These are phyloP conservation scores for Xylaria curta DNA, from an alignment of 495 filamentous ascomycete species.

Conservation along the genomic window DNA sequence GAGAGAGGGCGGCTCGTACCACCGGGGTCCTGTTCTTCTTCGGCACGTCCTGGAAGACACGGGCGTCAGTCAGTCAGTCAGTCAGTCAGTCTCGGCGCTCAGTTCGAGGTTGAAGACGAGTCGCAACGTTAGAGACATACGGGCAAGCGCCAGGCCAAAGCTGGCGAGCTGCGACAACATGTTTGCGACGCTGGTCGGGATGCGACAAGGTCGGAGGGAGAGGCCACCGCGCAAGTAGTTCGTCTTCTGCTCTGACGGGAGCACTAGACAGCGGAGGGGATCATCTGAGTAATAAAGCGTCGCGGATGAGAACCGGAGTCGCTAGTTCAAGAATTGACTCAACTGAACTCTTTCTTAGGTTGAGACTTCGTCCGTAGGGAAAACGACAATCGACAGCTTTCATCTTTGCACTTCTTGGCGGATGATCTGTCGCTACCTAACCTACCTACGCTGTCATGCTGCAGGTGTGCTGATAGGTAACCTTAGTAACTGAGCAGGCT, in stretches of 20 bases:
- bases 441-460: not conserved
- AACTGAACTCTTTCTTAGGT: not conserved
- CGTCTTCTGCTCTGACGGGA: slow-evolving; percentile 34
- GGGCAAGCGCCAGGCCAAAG: slow-evolving; percentile 49
- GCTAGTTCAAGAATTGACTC: not conserved
- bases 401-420: slow-evolving; percentile 34
- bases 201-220: slow-evolving; percentile 28
- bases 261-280: slow-evolving; percentile 30
- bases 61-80: slow-evolving; percentile 13
- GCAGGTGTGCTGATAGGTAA: not conserved
- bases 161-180: slow-evolving; percentile 46
- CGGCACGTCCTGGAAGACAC: slow-evolving; percentile 49
- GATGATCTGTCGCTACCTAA: slow-evolving; percentile 12
- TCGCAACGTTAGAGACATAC: slow-evolving; percentile 39
- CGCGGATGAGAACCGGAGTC: not conserved
- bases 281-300: slow-evolving; percentile 17
- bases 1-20: slow-evolving; percentile 44
- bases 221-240: slow-evolving; percentile 26
- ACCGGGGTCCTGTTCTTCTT: slow-evolving; percentile 58
- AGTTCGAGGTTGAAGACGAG: not conserved
- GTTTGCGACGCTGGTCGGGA: slow-evolving; percentile 27
- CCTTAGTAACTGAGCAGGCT: slow-evolving; percentile 18
- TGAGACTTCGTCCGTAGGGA: not conserved
- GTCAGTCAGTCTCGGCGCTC: slow-evolving; percentile 7
- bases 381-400: slow-evolving; percentile 34